Conservation (phyloP, 768 basidiomycete genomes). For the Piloderma croceum region DNA sequence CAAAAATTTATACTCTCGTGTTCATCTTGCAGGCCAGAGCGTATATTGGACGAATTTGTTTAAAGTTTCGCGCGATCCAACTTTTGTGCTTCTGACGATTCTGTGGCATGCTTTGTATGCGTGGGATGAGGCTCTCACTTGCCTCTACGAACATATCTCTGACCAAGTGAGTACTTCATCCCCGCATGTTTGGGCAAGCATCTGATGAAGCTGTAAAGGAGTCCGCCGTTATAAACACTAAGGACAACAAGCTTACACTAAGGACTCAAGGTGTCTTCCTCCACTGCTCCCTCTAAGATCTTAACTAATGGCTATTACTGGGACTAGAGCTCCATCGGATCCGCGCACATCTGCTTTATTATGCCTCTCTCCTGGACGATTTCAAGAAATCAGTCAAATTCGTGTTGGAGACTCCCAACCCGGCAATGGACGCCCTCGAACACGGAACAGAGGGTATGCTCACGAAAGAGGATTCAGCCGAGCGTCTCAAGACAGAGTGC, state of each 20-base stretch:
- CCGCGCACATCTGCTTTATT: slow-evolving; percentile 54
- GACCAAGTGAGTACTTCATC: slow-evolving; percentile 37
- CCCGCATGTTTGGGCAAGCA: slow-evolving; percentile 4
- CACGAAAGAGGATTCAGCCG: slow-evolving; percentile 24
- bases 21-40: no score
- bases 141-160: slow-evolving; percentile 46
- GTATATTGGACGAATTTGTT: slow-evolving; percentile 42
- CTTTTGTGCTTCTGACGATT: slow-evolving; percentile 46
- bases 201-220: slow-evolving; percentile 34
- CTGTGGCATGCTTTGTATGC: slow-evolving; percentile 59
- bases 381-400: slow-evolving; percentile 50
- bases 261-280: slow-evolving; percentile 41
- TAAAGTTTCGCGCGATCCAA: slow-evolving; percentile 40
- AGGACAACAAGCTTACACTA: no score
- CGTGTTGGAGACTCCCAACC: slow-evolving; percentile 43
- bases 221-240: slow-evolving; percentile 33
- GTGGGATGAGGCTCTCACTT: slow-evolving; percentile 56
- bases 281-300: no score
- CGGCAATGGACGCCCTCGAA: slow-evolving; percentile 43
- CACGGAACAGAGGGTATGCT: slow-evolving; percentile 20
- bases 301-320: no score
- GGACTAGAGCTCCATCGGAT: slow-evolving; percentile 51
- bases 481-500: slow-evolving; percentile 43
- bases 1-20: no score
- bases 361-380: slow-evolving; percentile 47